A percentile compares a stretch with the other conserved stretches of the same genome.
These are phyloP conservation scores for Moelleriella libera DNA, from an alignment of 2,329 filamentous ascomycete species.

Conservation along the genomic window DNA sequence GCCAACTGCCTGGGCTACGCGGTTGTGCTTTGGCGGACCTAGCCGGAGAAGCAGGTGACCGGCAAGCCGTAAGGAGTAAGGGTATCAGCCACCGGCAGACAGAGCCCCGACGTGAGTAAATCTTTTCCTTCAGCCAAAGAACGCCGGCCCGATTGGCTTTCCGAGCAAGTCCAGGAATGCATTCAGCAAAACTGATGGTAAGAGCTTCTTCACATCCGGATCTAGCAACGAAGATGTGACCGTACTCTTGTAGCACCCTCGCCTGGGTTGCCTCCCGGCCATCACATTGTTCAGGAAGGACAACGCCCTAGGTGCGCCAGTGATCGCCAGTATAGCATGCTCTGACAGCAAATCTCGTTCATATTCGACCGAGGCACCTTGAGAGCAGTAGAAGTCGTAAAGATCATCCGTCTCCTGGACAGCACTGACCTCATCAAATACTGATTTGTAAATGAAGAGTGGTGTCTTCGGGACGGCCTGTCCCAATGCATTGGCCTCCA, in stretches of 20 bases:
- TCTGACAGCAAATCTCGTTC: neutral
- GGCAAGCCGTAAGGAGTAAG: too few relatives aligned
- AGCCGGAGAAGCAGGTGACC: too few relatives aligned
- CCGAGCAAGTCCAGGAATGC: slow-evolving; percentile 1
- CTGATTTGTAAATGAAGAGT: slow-evolving; percentile 1
- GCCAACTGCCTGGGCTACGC: too few relatives aligned
- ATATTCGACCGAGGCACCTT: slow-evolving; percentile 1
- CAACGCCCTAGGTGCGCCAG: neutral
- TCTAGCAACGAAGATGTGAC: neutral
- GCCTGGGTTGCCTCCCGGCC: neutral
- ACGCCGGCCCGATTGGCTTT: neutral
- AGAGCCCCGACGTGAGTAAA: too few relatives aligned
- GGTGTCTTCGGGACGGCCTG: neutral
- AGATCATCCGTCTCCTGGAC: slow-evolving; percentile 1
- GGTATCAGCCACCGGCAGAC: too few relatives aligned
- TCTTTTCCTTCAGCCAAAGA: neutral
- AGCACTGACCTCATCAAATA: neutral
- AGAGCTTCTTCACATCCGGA: neutral
- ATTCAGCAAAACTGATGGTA: neutral
- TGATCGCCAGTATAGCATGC: neutral
- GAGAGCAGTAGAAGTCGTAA: slow-evolving; percentile 1
- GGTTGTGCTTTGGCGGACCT: too few relatives aligned
- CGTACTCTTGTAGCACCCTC: neutral
- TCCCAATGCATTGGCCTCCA: neutral
- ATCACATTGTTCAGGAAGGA: neutral